Evolutionary conservation across 2,329 filamentous ascomycete genomes (phyloP).

Genomic region (Cytospora piceae): DNA sequence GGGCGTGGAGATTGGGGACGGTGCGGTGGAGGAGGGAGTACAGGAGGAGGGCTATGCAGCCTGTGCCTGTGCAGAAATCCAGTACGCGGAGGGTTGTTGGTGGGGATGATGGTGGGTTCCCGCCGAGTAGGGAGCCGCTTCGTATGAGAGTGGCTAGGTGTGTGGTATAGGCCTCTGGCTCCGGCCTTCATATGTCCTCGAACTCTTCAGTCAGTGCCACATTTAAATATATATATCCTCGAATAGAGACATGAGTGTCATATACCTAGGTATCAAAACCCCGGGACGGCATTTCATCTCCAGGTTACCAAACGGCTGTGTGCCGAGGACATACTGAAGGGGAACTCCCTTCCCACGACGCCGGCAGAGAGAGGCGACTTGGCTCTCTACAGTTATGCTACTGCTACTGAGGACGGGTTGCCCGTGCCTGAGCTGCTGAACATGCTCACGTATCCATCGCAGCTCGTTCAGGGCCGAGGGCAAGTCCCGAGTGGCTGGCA

Average conservation of each 20-base stretch:
- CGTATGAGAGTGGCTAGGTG: constrained; percentile 55
- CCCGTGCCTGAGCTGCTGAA: constrained; percentile 33
- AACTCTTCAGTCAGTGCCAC: constrained; percentile 15
- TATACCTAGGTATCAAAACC: constrained; percentile 81
- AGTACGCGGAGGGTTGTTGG: constrained; percentile 60
- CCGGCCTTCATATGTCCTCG: constrained; percentile 48
- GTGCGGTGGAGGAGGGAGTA: constrained; percentile 55
- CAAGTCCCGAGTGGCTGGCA: constrained; percentile 66
- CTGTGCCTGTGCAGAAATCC: constrained; percentile 89
- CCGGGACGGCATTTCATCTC: constrained; percentile 76
- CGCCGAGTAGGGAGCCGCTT: constrained; percentile 24
- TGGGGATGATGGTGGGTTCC: constrained; percentile 2
- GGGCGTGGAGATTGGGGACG: constrained; percentile 51
- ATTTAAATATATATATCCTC: background rate
- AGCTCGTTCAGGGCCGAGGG: constrained; percentile 69
- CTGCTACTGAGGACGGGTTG: background rate
- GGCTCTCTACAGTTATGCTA: background rate
- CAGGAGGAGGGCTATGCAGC: constrained; percentile 83
- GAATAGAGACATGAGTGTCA: background rate
- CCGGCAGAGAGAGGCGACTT: constrained; percentile 48
- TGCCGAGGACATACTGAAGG: constrained; percentile 86
- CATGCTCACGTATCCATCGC: constrained; percentile 71
- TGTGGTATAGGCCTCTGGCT: constrained; percentile 71
- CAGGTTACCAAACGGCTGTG: constrained; percentile 83
- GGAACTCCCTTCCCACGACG: constrained; percentile 67